Percentiles rank a stretch among this genome's conserved stretches.
Evolutionary conservation across 371 early-diverging fungal genomes (phyloP).

Genomic region (Blakeslea trispora): DNA sequence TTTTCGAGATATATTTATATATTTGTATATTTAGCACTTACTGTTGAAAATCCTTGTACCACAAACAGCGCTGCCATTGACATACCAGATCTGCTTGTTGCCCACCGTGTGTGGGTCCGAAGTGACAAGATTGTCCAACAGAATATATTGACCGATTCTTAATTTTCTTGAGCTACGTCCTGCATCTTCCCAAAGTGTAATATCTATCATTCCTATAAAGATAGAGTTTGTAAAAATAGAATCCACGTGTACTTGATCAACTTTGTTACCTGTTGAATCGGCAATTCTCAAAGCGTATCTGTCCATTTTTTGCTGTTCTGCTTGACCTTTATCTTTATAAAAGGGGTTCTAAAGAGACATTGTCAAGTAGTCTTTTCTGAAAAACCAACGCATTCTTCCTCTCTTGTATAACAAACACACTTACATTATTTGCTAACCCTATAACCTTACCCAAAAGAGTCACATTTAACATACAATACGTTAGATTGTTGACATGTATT

Average conservation of each 20-base stretch:
- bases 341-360: slow-evolving; percentile 42
- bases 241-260: slow-evolving; percentile 9
- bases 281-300: slow-evolving; percentile 37
- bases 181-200: slow-evolving; percentile 45
- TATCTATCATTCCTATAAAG: slow-evolving; percentile 31
- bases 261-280: slow-evolving; percentile 41
- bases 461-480: slow-evolving; percentile 40
- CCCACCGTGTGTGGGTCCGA: slow-evolving; percentile 26
- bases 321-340: slow-evolving; percentile 12
- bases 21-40: no score
- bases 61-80: slow-evolving; percentile 43
- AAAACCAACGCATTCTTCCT: no score
- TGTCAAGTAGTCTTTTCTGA: no score
- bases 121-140: slow-evolving; percentile 37
- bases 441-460: slow-evolving; percentile 42
- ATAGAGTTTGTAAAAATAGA: slow-evolving; percentile 11
- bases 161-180: slow-evolving; percentile 30
- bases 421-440: slow-evolving; percentile 44
- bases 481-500: slow-evolving; percentile 32
- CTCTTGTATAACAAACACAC: no score
- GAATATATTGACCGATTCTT: slow-evolving; percentile 35
- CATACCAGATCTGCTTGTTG: slow-evolving; percentile 34
- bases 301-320: slow-evolving; percentile 28
- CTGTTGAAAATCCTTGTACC: slow-evolving; percentile 42
- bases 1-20: background rate